phyloP scores from a whole-genome alignment of 768 basidiomycete genomes.

The Coprinopsis strossmayeri region DNA sequence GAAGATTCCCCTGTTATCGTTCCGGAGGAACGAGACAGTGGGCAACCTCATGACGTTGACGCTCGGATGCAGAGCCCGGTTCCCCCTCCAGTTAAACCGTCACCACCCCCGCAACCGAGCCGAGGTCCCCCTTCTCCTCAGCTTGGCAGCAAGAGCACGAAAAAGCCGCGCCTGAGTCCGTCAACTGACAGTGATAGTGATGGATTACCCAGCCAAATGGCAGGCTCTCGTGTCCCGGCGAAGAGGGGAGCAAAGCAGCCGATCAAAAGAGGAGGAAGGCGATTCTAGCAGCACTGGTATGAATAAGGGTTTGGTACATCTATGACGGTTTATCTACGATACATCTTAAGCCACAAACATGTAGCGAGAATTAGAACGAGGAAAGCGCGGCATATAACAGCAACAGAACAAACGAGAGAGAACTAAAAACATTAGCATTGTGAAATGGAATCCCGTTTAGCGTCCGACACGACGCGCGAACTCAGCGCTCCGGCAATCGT shows the following conservation, averaged over 20 bases:
- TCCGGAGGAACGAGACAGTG: neutral
- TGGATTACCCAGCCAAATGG: conserved; percentile 21
- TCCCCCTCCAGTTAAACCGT: neutral
- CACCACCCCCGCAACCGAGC: neutral
- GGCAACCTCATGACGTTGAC: neutral
- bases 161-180: conserved; percentile 18
- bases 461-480: conserved; percentile 23
- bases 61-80: conserved; percentile 1
- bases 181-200: conserved; percentile 56
- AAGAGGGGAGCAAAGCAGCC: conserved; percentile 64
- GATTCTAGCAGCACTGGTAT: too few relatives aligned
- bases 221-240: conserved; percentile 28
- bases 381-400: too few relatives aligned
- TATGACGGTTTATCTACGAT: too few relatives aligned
- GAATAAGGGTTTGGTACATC: too few relatives aligned
- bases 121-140: neutral
- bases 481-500: conserved; percentile 39
- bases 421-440: too few relatives aligned
- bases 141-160: too few relatives aligned
- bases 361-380: too few relatives aligned
- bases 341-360: too few relatives aligned
- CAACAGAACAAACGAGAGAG: neutral
- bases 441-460: neutral
- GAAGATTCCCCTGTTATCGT: conserved; percentile 2
- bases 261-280: conserved; percentile 67